These are phyloP conservation scores for Collybia nuda DNA, from an alignment of 768 basidiomycete species.

Conservation along the genomic window DNA sequence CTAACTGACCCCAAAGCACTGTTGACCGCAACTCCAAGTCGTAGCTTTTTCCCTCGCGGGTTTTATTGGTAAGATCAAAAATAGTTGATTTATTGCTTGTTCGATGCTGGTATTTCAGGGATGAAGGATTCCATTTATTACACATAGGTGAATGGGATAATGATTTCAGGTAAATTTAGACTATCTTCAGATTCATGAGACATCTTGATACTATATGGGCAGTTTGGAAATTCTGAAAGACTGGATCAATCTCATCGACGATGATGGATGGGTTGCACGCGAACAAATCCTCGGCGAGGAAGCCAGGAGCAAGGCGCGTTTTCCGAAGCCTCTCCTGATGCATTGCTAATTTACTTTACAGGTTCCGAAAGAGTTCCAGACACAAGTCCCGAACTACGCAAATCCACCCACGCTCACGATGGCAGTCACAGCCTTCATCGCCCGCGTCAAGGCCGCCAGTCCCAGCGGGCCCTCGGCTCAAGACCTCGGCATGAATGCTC, in stretches of 20 bases:
- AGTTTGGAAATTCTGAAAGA: slow-evolving; percentile 87
- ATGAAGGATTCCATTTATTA: slow-evolving; percentile 94
- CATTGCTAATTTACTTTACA: slow-evolving; percentile 21
- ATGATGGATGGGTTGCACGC: slow-evolving; percentile 93
- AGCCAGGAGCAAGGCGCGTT: slow-evolving; percentile 82
- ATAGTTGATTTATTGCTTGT: background rate
- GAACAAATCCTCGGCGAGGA: slow-evolving; percentile 98
- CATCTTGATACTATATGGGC: background rate
- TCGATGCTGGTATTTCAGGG: slow-evolving; percentile 53
- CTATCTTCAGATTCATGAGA: background rate
- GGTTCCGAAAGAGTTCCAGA: slow-evolving; percentile 89
- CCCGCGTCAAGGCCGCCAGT: slow-evolving; percentile 53
- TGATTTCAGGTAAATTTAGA: slow-evolving; percentile 60
- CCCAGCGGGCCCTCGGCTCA: slow-evolving; percentile 47
- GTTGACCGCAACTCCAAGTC: slow-evolving; percentile 90
- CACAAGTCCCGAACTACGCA: slow-evolving; percentile 91
- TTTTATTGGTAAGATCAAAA: slow-evolving; percentile 82
- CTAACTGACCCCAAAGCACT: slow-evolving; percentile 75
- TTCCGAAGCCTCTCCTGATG: too few relatives aligned
- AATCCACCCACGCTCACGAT: slow-evolving; percentile 95
- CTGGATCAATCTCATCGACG: slow-evolving; percentile 91
- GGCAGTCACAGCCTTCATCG: slow-evolving; percentile 89
- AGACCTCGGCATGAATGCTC: slow-evolving; percentile 67
- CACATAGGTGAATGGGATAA: slow-evolving; percentile 94
- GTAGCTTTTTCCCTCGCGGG: slow-evolving; percentile 96